Evolutionary conservation across 495 filamentous ascomycete species (phyloP).

Genomic region (Neurospora sp.): DNA sequence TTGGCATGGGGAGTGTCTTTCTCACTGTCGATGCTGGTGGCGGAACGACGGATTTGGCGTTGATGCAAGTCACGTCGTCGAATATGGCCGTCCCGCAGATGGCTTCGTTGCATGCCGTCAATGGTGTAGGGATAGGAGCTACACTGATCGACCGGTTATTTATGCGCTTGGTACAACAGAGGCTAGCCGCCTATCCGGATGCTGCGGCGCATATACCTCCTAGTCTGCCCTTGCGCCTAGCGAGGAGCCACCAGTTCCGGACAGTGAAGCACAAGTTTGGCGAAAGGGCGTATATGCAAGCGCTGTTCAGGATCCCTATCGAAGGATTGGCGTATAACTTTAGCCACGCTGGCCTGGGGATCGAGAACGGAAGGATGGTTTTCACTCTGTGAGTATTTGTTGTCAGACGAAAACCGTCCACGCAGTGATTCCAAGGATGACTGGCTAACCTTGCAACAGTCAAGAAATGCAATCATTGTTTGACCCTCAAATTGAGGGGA

Average conservation of each 20-base stretch:
- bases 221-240: conserved; percentile 16
- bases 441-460: conserved; percentile 13
- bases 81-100: conserved; percentile 20
- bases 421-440: background rate
- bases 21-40: conserved; percentile 28
- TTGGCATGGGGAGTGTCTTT: conserved; percentile 22
- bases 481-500: conserved; percentile 44
- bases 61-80: conserved; percentile 25
- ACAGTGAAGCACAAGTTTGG: conserved; percentile 33
- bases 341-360: conserved; percentile 23
- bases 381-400: conserved; percentile 13
- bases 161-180: conserved; percentile 15
- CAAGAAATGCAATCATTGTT: conserved; percentile 44
- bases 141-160: conserved; percentile 29
- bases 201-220: conserved; percentile 16
- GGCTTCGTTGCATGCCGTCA: conserved; percentile 25
- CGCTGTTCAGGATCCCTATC: conserved; percentile 18
- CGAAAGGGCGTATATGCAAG: conserved; percentile 25
- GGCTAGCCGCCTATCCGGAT: conserved; percentile 17
- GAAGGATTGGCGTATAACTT: conserved; percentile 29
- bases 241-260: conserved; percentile 21
- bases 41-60: conserved; percentile 27
- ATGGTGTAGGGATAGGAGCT: conserved; percentile 28
- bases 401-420: too few species aligned
- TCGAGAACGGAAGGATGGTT: conserved; percentile 29